Conservation (phyloP, 2,329 filamentous ascomycete species). For the Exophiala xenobiotica region DNA sequence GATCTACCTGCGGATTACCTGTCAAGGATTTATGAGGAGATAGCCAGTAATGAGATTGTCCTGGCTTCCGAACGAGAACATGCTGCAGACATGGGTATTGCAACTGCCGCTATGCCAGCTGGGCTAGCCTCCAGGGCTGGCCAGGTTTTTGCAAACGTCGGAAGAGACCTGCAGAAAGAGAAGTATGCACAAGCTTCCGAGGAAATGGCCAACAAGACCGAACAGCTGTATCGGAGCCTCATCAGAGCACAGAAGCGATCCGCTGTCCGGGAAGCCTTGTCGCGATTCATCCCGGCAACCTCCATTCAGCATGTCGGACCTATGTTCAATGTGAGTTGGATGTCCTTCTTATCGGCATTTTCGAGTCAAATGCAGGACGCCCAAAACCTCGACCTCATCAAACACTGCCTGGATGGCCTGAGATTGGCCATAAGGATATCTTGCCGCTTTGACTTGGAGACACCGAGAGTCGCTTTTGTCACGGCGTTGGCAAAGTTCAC, state of each 20-base stretch:
- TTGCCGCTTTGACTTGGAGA: constrained; percentile 88
- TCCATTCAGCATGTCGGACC: constrained; percentile 93
- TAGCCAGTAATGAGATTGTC: constrained; percentile 87
- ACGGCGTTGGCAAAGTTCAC: constrained; percentile 90
- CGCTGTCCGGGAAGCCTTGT: constrained; percentile 64
- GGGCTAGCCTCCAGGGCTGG: constrained; percentile 81
- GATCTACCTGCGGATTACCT: constrained; percentile 94
- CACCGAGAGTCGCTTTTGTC: constrained; percentile 92
- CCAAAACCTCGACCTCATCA: constrained; percentile 88
- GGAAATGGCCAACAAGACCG: constrained; percentile 78
- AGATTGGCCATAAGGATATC: constrained; percentile 90
- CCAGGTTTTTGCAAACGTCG: constrained; percentile 86
- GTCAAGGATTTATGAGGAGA: constrained; percentile 86
- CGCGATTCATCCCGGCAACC: constrained; percentile 83
- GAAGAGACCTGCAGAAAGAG: constrained; percentile 86
- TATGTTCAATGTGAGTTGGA: constrained; percentile 99
- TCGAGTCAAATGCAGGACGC: constrained; percentile 92
- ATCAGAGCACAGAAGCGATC: constrained; percentile 86
- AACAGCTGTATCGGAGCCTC: constrained; percentile 89
- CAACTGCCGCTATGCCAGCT: constrained; percentile 57
- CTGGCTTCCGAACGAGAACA: constrained; percentile 87
- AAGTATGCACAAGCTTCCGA: constrained; percentile 94
- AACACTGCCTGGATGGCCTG: constrained; percentile 90
- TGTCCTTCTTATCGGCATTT: constrained; percentile 94
- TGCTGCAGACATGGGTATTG: constrained; percentile 73